phyloP scores from a whole-genome alignment of 768 basidiomycete species.

The Tremella fuciformis region DNA sequence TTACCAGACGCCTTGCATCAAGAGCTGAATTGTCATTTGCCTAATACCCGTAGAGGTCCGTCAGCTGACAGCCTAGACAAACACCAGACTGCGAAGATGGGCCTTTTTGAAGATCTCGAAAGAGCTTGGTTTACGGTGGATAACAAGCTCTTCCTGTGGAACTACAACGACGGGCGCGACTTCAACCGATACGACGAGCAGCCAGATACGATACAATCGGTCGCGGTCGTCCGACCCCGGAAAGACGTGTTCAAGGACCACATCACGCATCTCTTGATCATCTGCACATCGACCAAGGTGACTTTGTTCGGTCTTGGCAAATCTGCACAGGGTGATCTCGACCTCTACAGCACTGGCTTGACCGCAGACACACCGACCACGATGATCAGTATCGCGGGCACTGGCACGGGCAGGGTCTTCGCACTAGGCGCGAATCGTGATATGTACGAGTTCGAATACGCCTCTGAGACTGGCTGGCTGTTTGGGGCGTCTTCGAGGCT shows the following conservation, averaged over 20 bases:
- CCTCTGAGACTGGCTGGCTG: slow-evolving; percentile 88
- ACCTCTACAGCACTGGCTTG: slow-evolving; percentile 86
- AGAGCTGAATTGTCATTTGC: slow-evolving; percentile 39
- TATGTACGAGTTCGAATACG: slow-evolving; percentile 88
- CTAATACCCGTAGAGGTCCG: not conserved
- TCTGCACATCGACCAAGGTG: slow-evolving; percentile 80
- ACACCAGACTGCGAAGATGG: slow-evolving; percentile 58
- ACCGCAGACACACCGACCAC: slow-evolving; percentile 58
- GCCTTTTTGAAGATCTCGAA: slow-evolving; percentile 86
- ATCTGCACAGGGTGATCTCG: slow-evolving; percentile 68
- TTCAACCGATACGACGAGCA: slow-evolving; percentile 89
- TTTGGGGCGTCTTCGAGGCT: slow-evolving; percentile 63
- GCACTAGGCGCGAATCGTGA: slow-evolving; percentile 80
- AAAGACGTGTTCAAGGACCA: slow-evolving; percentile 81
- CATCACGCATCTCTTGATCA: slow-evolving; percentile 80
- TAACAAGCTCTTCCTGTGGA: slow-evolving; percentile 92
- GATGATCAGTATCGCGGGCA: slow-evolving; percentile 80
- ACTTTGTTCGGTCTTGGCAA: slow-evolving; percentile 72
- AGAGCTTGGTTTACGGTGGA: slow-evolving; percentile 94
- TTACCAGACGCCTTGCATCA: slow-evolving; percentile 43
- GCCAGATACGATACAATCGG: slow-evolving; percentile 80
- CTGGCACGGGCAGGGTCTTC: slow-evolving; percentile 80
- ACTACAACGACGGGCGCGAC: slow-evolving; percentile 90
- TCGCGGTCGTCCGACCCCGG: slow-evolving; percentile 75
- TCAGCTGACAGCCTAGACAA: slow-evolving; percentile 26